These are phyloP conservation scores for Colletotrichum spaethianum DNA, from an alignment of 2,329 filamentous ascomycete genomes.

Conservation along the genomic window DNA sequence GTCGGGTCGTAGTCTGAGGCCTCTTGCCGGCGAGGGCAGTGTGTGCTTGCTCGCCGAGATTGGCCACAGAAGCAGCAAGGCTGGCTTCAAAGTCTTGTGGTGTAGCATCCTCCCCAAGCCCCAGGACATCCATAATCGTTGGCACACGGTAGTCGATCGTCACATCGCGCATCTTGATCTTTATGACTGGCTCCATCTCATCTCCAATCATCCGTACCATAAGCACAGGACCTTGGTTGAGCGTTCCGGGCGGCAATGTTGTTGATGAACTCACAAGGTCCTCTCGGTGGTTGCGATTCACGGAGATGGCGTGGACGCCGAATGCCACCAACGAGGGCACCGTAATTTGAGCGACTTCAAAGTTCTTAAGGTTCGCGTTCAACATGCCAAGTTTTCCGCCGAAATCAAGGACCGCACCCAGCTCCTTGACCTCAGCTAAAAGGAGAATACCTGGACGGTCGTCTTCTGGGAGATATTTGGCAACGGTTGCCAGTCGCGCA, in stretches of 20 bases:
- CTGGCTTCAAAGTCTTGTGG: constrained; percentile 81
- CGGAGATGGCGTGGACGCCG: constrained; percentile 74
- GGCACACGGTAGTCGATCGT: constrained; percentile 91
- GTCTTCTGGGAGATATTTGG: constrained; percentile 96
- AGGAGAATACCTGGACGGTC: constrained; percentile 91
- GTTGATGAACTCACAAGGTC: constrained; percentile 75
- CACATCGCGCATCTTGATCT: constrained; percentile 87
- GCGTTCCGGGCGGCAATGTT: constrained; percentile 32
- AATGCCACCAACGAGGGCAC: constrained; percentile 86
- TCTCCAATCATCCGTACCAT: constrained; percentile 94
- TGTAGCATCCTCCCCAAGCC: constrained; percentile 76
- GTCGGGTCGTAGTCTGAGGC: constrained; percentile 7
- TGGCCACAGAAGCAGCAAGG: constrained; percentile 85
- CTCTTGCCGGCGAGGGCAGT: constrained; percentile 55
- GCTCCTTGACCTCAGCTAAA: constrained; percentile 75
- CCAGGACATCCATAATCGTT: constrained; percentile 84
- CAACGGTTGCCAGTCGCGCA: constrained; percentile 84
- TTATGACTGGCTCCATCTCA: constrained; percentile 92
- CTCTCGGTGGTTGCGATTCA: constrained; percentile 77
- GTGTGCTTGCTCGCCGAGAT: constrained; percentile 77
- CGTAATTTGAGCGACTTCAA: constrained; percentile 86
- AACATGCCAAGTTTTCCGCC: constrained; percentile 78
- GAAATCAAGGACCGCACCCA: constrained; percentile 74
- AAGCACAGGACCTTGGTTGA: constrained; percentile 67
- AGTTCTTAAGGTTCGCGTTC: constrained; percentile 69